Base-by-base conservation (phyloP, 805 yeast genomes). In the Metschnikowia henanensis region DNA sequence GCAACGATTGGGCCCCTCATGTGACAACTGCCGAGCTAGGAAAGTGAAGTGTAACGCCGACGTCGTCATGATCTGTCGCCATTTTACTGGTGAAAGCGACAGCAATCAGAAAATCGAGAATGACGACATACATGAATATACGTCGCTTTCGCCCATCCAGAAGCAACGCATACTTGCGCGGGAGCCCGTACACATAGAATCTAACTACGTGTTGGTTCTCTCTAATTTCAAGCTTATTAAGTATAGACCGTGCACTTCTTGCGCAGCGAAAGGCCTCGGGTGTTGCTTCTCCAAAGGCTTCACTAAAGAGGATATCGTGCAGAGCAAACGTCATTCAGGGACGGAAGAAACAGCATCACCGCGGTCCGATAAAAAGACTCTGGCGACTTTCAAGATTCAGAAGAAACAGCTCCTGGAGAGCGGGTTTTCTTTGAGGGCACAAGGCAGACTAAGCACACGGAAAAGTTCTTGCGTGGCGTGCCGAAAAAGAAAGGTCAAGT, bases 11-110 rank as follows among this genome's bases (percentile, higher is more conserved):
- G 90, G 92, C 0, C 90, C 90, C 3, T 79, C 86, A 31, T 84
- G 92, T 61, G 90, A 84, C 59, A 66, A 77, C 37, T 84, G 92
- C 60, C 70, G 90, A 41, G 57, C 77, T 13, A 73, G 88, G 45
- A 84, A 84, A 58, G 84, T 83, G 45, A 84, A 81, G 62, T 84
- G 92, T 64, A 81, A 84, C 60, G 87, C 91, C 2, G 81, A 74
- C 51, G 77, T 83, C 10, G 60, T 64, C 26, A 66, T 77, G 19
- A 46, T 79, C 35, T 54, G 61, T 36, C 57, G 55, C 25, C 30
- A 43, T 30, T 42, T 54, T 30, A 36, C 44, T 17, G 37, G 39
- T 15, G 39, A 35, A n/a, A 30, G 19, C 29, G 32, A 33, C 9
- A 6, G 18, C 34, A 20, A 15, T 13, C 30, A 35, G 15, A 19